A percentile compares a stretch with the other conserved stretches of the same genome.
Evolutionary conservation across 2,329 filamentous ascomycete species (phyloP).

Genomic region (Fusarium concolor): DNA sequence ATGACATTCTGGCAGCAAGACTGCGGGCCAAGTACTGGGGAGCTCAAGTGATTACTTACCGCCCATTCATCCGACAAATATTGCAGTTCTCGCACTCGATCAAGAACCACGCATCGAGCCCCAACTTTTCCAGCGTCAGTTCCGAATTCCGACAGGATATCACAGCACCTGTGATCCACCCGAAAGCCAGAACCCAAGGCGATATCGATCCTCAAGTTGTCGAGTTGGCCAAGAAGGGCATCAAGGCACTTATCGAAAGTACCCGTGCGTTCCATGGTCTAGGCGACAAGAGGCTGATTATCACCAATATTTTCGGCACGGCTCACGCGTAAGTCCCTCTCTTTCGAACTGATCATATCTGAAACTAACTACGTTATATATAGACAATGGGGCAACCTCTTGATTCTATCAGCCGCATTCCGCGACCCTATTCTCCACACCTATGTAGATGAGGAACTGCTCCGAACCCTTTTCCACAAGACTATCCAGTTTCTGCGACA

Average conservation of each 20-base stretch:
- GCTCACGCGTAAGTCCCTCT: conserved; percentile 84
- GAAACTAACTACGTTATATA: conserved; percentile 52
- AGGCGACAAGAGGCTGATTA: conserved; percentile 74
- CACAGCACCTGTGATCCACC: conserved; percentile 53
- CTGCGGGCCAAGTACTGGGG: conserved; percentile 96
- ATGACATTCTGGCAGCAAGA: conserved; percentile 83
- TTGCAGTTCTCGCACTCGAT: conserved; percentile 60
- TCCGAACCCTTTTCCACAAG: conserved; percentile 72
- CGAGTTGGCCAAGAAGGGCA: conserved; percentile 69
- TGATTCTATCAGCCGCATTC: conserved; percentile 88
- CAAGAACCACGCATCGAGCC: conserved; percentile 50
- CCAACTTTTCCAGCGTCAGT: conserved; percentile 48
- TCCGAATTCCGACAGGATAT: conserved; percentile 54
- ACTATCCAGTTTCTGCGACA: conserved; percentile 82
- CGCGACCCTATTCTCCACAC: conserved; percentile 70
- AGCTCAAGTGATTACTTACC: conserved; percentile 87
- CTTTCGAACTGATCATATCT: not conserved
- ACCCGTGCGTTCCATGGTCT: conserved; percentile 82
- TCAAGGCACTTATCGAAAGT: conserved; percentile 83
- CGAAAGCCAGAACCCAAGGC: conserved; percentile 51
- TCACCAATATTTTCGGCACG: conserved; percentile 97
- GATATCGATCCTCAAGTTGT: conserved; percentile 61
- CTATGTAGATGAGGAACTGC: conserved; percentile 65
- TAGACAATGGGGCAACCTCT: conserved; percentile 96
- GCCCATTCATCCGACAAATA: conserved; percentile 75